Evolutionary conservation across 371 early-diverging fungal species (phyloP), one percentile per base, ranked within the genome.

Genomic region (Saksenaea oblongispora): DNA sequence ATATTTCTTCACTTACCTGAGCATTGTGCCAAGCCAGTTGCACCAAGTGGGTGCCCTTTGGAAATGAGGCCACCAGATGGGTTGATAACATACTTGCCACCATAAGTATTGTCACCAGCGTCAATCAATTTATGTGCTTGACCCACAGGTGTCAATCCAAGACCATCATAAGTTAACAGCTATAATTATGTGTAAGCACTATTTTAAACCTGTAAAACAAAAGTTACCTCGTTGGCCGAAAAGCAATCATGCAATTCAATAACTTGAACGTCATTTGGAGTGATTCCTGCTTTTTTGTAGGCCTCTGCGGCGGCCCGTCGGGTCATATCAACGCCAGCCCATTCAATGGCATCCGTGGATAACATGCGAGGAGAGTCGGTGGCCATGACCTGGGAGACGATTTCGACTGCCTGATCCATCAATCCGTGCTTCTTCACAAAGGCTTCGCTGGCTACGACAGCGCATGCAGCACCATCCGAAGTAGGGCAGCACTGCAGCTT

Each of bases 211-310:
- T 0, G n/a, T 2, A 18, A 4, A 7, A 5, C 18, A 5, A 4
- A 10, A 18, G 2, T 47, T 69, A 83, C 78, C 56, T 91, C 93
- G 71, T 92, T 92, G 53, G 90, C 89, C 18, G 89, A 87, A 77
- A 91, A 93, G 75, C 91, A 93, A 72, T 93, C 93, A 70, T 93
- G 93, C 39, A 93, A 76, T 66, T 93, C 93, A 51, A 91, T 79
- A 9, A 91, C 89, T 62, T 85, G 80, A 5, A 93, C 85, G 66
- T 91, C 88, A 0, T 77, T 72, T 26, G 86, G 62, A 55, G 84
- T 79, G 53, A 90, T 86, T 1, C 83, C 82, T 5, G 91, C 87
- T 65, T 79, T 75, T 58, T 74, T 58, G 69, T 75, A 87, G 22
- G 85, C 87, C 13, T 81, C 68, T 26, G 66, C 35, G 5, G 88